Evolutionary conservation across 208 protist genomes (phyloP).

Genomic region (Trichomonas vaginalis): DNA sequence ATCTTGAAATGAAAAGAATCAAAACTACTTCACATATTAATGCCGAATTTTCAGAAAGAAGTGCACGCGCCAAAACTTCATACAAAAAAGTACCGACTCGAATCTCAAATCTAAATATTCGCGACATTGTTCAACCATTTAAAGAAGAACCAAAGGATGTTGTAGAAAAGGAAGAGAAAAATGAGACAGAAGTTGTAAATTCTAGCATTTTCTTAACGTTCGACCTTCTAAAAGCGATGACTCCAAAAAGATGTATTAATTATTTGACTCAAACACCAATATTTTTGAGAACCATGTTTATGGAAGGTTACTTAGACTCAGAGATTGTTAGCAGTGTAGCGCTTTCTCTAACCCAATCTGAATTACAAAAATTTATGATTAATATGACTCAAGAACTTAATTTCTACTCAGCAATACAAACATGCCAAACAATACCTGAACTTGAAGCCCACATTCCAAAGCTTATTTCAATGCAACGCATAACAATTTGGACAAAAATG

Average conservation of each 20-base stretch:
- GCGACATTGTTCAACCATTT: not conserved
- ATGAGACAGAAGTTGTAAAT: not conserved
- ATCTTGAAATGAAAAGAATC: no score
- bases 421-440: not conserved
- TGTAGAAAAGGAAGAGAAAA: not conserved
- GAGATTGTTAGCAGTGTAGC: not conserved
- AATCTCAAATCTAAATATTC: not conserved
- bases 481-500: not conserved
- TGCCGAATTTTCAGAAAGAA: not conserved
- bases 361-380: not conserved
- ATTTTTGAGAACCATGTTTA: not conserved
- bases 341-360: not conserved
- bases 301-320: not conserved
- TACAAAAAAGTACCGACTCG: not conserved
- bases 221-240: not conserved
- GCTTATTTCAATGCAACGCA: not conserved
- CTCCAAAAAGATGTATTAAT: not conserved
- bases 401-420: not conserved
- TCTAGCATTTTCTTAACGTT: not conserved
- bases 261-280: not conserved
- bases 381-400: not conserved
- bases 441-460: not conserved
- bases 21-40: not conserved
- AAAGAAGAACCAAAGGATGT: not conserved
- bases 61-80: not conserved